Base-by-base conservation (phyloP, 129 eudicot genomes). In the Flaveria brownii region DNA sequence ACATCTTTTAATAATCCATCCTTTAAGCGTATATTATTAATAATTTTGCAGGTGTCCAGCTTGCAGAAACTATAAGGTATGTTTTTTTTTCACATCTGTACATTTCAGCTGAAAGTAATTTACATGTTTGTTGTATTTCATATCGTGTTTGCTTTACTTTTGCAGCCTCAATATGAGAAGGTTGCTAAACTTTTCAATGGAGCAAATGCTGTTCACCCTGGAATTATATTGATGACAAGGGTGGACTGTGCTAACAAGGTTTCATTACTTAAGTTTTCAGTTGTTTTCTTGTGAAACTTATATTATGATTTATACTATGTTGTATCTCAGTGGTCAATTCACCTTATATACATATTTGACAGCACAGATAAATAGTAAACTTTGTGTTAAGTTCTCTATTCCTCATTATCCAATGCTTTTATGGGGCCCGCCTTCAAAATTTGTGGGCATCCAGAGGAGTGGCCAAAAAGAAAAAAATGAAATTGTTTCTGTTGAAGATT, bases 191-290 rank as follows among this genome's bases (percentile, higher is more conserved):
- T 93, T 68, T 93, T 93, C 65, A 93, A 90, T 66, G 98, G 98
- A 79, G 77, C 92, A 45, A 77, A 88, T 49, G 98, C 97, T 41
- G 84, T 85, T 80, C 92, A 93, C 81, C 97, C 98, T 55, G 98
- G 98, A 76, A 68, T 77, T 41, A 81, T 90, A 82, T 79, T 93
- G 74, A 88, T 93, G 97, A 59, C 95, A 30, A 80, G 95, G 73
- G 98, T 93, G 25, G 98, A 93, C 78, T 93, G 98, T 84, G 97
- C 98, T 3, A 46, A 69, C 45, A 86, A 86, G 98, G 98, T 93
- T 84, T 67, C 59, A 71, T 70, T 81, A 70, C 61, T 57, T 63
- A 52, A 26, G 70, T 25, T 80, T 49, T 9, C 17, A 26, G 33
- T 36, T 14, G 36, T 26, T 66, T 75, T 42, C 67, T 64, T 68